Evolutionary conservation across 2,329 filamentous ascomycete species (phyloP), one percentile per base, ranked within the genome.

Genomic region (Colletotrichum sp.): DNA sequence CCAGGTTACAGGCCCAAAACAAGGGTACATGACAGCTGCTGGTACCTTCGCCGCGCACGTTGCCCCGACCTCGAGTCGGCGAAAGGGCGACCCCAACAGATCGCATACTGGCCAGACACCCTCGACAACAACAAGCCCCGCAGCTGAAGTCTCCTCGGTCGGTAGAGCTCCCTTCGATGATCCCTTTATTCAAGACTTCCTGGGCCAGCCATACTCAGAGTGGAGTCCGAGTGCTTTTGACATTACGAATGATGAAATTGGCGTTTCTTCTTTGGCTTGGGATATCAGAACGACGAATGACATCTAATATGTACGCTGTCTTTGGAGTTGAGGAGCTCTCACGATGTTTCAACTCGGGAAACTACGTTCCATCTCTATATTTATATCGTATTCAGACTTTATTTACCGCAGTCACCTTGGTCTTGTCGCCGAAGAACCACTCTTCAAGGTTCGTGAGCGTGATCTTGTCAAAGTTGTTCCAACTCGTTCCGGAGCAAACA

Each of bases 391-490:
- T n/a, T 62, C n/a, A n/a, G 13, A 62, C 59, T 13, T 62, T 15
- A 62, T 62, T 62, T 16, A 62, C 59, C 12, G 59, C 59, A 62
- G 59, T 62, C 28, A 62, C 59, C 18, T 62, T 62, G 26, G 6
- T 62, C 59, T n/a, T 62, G 18, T 62, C 28, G 8, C 59, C 59
- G n/a, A 62, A 62, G 30, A 62, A 80, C 2, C 80, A 82, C 3
- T 66, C 26, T 49, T 66, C 63, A 21, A 66, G 18, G 36, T 66
- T 66, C 8, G 21, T 49, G 6, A 66, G 36, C 13, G 63, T 66
- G 10, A 30, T 24, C 16, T 62, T 62, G 28, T 62, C 59, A n/a
- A 62, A 62, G 18, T 62, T 62, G 10, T 18, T 32, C 59, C 63
- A 66, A 26, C 63, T 66, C 36, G 63, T 66, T 10, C 39, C 36